A percentile compares a stretch with the other conserved stretches of the same genome.
Evolutionary conservation across 495 filamentous ascomycete species (phyloP).

Genomic region (Penicillium subrubescens): DNA sequence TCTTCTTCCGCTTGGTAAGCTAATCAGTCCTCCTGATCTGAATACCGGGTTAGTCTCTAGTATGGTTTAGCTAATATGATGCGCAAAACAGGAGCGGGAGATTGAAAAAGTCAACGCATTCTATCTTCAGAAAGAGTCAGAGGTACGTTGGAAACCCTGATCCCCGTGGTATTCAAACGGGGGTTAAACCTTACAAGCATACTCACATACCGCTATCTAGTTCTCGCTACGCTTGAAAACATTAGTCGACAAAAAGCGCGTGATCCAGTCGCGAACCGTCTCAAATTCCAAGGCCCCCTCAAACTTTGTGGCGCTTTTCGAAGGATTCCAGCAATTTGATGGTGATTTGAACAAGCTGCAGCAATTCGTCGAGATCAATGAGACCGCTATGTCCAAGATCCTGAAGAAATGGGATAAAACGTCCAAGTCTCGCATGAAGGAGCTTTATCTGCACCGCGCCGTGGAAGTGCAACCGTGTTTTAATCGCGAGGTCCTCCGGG

Average conservation of each 20-base stretch:
- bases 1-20: constrained; percentile 94
- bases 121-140: constrained; percentile 96
- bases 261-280: constrained; percentile 73
- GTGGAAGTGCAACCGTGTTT: constrained; percentile 98
- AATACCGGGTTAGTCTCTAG: background rate
- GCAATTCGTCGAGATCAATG: constrained; percentile 98
- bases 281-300: constrained; percentile 81
- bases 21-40: background rate
- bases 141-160: constrained; percentile 55
- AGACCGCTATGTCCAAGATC: constrained; percentile 96
- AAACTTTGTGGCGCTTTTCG: constrained; percentile 89
- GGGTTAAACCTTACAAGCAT: background rate
- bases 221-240: constrained; percentile 90
- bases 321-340: constrained; percentile 95
- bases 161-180: background rate
- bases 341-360: constrained; percentile 95
- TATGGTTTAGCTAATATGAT: background rate
- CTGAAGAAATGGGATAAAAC: constrained; percentile 99
- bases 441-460: constrained; percentile 91
- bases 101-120: constrained; percentile 98
- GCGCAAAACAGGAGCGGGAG: constrained; percentile 75
- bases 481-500: constrained; percentile 93
- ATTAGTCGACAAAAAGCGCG: constrained; percentile 89
- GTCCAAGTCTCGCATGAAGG: constrained; percentile 97
- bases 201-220: constrained; percentile 47